Percentiles rank a stretch among this genome's conserved stretches.
Conservation (phyloP, 176 grass and related monocot species). For the Lolium multiflorum region DNA sequence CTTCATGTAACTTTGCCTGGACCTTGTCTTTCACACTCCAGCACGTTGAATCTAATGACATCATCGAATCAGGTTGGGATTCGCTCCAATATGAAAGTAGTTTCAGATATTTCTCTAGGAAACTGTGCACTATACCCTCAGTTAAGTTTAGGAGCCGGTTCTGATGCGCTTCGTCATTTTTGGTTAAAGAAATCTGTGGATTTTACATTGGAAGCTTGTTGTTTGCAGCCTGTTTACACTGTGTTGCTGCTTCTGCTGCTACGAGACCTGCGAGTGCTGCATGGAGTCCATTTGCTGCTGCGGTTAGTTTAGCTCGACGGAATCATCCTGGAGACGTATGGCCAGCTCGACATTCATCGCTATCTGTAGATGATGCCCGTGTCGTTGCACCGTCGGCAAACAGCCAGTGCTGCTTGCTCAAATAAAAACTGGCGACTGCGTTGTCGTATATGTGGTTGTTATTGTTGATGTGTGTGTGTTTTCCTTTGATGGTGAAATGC, state of each 20-base stretch:
- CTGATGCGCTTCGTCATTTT: neutral
- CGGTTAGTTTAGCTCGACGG: slow-evolving; percentile 27
- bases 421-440: slow-evolving; percentile 23
- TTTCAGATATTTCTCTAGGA: neutral
- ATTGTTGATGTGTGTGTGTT: too few relatives aligned
- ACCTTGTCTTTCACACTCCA: neutral
- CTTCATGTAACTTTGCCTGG: slow-evolving; percentile 33
- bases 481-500: neutral
- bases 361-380: neutral
- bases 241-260: slow-evolving; percentile 73
- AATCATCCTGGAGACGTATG: neutral
- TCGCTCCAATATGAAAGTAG: neutral
- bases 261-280: slow-evolving; percentile 62
- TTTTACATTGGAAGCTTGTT: slow-evolving; percentile 7
- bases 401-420: neutral
- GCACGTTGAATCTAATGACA: neutral
- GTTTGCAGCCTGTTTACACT: slow-evolving; percentile 52
- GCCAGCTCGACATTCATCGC: slow-evolving; percentile 1
- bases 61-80: neutral
- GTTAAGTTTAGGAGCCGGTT: neutral
- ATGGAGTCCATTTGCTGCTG: slow-evolving; percentile 61
- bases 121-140: neutral
- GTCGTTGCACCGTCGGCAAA: neutral
- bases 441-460: neutral
- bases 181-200: neutral